phyloP scores from a whole-genome alignment of 352 stramenopile genomes.

The Phytopythium helicoides region DNA sequence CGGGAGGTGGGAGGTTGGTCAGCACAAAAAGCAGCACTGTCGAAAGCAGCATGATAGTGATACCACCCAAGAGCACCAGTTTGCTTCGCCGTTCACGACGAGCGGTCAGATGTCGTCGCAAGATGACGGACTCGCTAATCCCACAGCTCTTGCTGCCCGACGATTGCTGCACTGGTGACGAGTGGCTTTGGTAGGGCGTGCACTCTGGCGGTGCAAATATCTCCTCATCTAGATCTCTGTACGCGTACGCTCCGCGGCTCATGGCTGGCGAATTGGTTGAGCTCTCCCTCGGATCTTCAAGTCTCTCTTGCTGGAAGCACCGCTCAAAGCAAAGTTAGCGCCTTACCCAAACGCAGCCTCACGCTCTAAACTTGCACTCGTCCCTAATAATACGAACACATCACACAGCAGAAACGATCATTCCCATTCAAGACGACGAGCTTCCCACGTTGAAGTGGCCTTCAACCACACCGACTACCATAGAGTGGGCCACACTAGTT shows the following conservation, averaged over 20 bases:
- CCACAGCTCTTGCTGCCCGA: background rate
- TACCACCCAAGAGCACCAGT: constrained; percentile 8
- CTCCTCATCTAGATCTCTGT: constrained; percentile 29
- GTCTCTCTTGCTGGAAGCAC: background rate
- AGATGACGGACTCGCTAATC: constrained; percentile 22
- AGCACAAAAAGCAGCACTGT: constrained; percentile 2
- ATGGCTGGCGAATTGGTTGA: background rate
- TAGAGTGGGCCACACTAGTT: no score
- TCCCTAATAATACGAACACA: no score
- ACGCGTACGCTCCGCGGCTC: constrained; percentile 12
- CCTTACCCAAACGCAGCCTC: no score
- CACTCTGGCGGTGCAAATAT: constrained; percentile 22
- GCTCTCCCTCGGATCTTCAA: no score
- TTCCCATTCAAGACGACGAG: no score
- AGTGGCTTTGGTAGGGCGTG: constrained; percentile 23
- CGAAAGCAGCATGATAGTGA: constrained; percentile 1
- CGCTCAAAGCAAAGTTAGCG: background rate
- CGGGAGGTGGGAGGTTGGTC: constrained; percentile 2
- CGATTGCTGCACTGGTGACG: constrained; percentile 15
- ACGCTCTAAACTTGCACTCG: no score
- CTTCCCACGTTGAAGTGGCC: no score
- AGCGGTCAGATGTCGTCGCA: constrained; percentile 15
- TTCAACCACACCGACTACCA: no score
- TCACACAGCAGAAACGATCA: no score
- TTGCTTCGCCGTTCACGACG: constrained; percentile 19